A percentile compares a stretch with the other conserved stretches of the same genome.
phyloP scores from a whole-genome alignment of 257 asterid genomes.

The Echites panduratus region DNA sequence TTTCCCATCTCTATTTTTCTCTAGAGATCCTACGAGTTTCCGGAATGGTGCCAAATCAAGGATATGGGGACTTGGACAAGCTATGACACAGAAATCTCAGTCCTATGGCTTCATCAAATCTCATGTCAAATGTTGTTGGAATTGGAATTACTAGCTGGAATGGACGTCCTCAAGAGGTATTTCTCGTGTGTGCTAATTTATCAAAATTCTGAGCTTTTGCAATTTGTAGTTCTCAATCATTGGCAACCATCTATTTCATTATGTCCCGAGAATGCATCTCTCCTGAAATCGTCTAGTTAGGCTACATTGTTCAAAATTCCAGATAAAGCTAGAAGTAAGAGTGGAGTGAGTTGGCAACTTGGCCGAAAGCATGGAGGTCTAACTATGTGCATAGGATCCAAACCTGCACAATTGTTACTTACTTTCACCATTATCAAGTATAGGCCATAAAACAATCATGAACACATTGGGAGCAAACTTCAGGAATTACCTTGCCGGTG shows the following conservation, averaged over 20 bases:
- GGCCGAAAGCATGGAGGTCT: not conserved
- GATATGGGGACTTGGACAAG: slow-evolving; percentile 74
- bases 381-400: not conserved
- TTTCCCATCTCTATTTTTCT: not conserved
- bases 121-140: slow-evolving; percentile 56
- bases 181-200: not conserved
- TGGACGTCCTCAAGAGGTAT: slow-evolving; percentile 77
- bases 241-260: not conserved
- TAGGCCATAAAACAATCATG: not conserved
- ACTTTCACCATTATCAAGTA: not conserved
- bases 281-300: not conserved
- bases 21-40: slow-evolving; percentile 70
- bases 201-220: not conserved
- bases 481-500: not conserved
- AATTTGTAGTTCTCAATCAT: not conserved
- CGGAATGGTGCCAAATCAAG: slow-evolving; percentile 75
- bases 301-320: not conserved
- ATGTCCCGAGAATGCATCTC: not conserved
- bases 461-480: not conserved
- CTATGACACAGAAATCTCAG: slow-evolving; percentile 91
- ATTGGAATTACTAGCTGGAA: slow-evolving; percentile 74
- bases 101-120: slow-evolving; percentile 89
- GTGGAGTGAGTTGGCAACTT: not conserved
- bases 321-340: not conserved
- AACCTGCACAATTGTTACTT: not conserved